Percentiles rank a stretch among this genome's conserved stretches.
Conservation (phyloP, 768 basidiomycete species). For the Wakefieldia striispora region DNA sequence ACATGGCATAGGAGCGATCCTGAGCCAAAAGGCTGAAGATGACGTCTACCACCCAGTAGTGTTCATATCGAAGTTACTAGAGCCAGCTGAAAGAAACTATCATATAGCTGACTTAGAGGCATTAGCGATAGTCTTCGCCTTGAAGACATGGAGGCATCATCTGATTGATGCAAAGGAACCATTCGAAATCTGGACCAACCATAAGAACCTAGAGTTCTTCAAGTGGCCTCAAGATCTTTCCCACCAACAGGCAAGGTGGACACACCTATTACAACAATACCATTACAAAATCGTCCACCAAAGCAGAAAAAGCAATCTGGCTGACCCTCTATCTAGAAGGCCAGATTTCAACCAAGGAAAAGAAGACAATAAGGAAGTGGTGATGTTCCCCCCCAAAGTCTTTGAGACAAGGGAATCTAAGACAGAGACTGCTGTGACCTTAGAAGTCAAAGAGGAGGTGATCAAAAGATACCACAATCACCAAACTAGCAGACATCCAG, state of each 20-base stretch:
- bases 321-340: neutral
- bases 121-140: neutral
- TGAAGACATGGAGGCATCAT: neutral
- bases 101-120: neutral
- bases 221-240: constrained; percentile 36
- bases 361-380: too few species aligned
- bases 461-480: too few species aligned
- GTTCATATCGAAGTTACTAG: neutral
- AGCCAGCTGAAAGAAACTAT: neutral
- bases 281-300: neutral
- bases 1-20: neutral
- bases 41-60: neutral
- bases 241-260: constrained; percentile 41
- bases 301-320: neutral
- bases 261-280: too few species aligned
- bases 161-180: neutral
- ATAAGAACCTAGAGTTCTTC: constrained; percentile 46
- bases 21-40: neutral
- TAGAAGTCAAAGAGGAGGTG: too few species aligned
- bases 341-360: too few species aligned
- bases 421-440: too few species aligned
- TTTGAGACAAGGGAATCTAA: too few species aligned
- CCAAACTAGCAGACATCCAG: constrained; percentile 10
- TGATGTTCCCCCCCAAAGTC: too few species aligned
- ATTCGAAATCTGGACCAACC: constrained; percentile 32